Evolutionary conservation across 1,284 basidiomycete genomes (phyloP).

Genomic region (Tausonia pullulans): DNA sequence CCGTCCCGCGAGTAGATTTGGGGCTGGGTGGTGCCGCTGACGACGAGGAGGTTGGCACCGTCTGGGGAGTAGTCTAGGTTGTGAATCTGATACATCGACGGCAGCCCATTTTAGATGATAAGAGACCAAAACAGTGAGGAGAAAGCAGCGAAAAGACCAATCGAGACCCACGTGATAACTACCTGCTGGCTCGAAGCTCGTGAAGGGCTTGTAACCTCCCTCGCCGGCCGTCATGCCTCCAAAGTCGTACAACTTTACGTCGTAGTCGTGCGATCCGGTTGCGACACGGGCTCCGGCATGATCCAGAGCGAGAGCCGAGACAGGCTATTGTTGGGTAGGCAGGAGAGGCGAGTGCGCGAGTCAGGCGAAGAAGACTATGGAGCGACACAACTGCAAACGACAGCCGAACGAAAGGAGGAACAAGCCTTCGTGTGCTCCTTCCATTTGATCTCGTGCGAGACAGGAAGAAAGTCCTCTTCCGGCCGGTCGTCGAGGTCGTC

Average conservation of each 20-base stretch:
- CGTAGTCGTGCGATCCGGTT: constrained; percentile 91
- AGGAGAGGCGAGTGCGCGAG: background rate
- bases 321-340: constrained; percentile 41
- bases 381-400: background rate
- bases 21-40: constrained; percentile 78
- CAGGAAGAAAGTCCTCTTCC: constrained; percentile 33
- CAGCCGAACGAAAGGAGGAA: background rate
- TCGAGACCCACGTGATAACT: constrained; percentile 69
- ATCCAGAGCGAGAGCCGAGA: constrained; percentile 83
- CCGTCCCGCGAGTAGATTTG: constrained; percentile 84
- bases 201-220: constrained; percentile 68
- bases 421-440: constrained; percentile 79
- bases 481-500: too few relatives aligned
- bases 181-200: constrained; percentile 85
- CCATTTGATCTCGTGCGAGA: constrained; percentile 66
- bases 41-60: constrained; percentile 69
- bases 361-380: background rate
- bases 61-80: constrained; percentile 79
- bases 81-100: constrained; percentile 50
- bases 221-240: constrained; percentile 75
- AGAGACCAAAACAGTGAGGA: background rate
- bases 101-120: background rate
- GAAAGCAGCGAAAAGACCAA: constrained; percentile 1
- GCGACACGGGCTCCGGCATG: constrained; percentile 82
- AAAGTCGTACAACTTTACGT: constrained; percentile 97